These are phyloP conservation scores for Eustoma russellianum DNA, from an alignment of 257 asterid species.

Conservation along the genomic window DNA sequence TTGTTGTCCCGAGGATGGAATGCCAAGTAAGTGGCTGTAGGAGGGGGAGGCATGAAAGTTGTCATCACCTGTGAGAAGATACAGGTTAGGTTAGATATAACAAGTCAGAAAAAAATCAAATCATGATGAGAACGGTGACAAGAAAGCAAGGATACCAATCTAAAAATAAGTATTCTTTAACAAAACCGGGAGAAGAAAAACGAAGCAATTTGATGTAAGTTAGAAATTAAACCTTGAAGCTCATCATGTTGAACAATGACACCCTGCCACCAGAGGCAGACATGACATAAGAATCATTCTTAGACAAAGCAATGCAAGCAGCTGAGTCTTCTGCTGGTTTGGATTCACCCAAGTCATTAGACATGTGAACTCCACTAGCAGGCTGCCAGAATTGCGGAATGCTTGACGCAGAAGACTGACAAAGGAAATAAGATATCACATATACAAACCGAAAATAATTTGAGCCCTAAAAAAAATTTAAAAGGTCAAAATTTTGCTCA, in stretches of 20 bases:
- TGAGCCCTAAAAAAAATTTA: background rate
- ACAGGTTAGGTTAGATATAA: conserved; percentile 10
- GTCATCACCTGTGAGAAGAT: conserved; percentile 68
- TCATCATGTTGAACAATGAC: conserved; percentile 97
- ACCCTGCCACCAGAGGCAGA: conserved; percentile 98
- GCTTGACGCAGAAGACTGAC: conserved; percentile 74
- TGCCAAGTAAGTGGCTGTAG: conserved; percentile 91
- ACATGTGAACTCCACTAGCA: conserved; percentile 67
- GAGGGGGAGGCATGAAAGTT: conserved; percentile 99
- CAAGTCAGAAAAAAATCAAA: conserved; percentile 1
- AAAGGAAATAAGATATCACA: conserved; percentile 13
- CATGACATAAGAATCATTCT: conserved; percentile 97
- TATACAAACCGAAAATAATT: too few relatives aligned
- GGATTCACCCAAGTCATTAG: conserved; percentile 65
- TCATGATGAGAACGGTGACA: background rate
- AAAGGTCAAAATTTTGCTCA: background rate
- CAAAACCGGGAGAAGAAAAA: too few relatives aligned
- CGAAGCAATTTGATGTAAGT: background rate
- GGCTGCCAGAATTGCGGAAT: conserved; percentile 96
- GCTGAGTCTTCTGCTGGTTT: conserved; percentile 75
- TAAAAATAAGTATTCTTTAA: conserved; percentile 1
- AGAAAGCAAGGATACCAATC: background rate
- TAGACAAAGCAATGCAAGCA: conserved; percentile 87
- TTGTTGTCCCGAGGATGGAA: conserved; percentile 95
- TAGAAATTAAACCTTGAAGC: conserved; percentile 57